Percentiles rank a stretch among this genome's conserved stretches.
phyloP scores from a whole-genome alignment of 192 early-diverging fungal species.

The Backusella australiensis region DNA sequence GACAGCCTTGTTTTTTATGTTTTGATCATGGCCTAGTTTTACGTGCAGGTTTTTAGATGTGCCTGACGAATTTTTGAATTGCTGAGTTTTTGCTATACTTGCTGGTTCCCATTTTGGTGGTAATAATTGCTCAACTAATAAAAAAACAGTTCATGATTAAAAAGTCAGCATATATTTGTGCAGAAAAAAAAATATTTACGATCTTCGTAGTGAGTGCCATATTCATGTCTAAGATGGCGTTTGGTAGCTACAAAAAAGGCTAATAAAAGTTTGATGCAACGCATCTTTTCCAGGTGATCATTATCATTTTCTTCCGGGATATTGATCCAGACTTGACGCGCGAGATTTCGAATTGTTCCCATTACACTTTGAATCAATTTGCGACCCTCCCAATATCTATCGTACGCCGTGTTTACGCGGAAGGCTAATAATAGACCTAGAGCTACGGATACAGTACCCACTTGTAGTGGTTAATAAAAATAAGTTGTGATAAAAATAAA shows the following conservation, averaged over 20 bases:
- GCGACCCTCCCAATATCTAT: constrained; percentile 77
- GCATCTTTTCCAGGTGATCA: constrained; percentile 54
- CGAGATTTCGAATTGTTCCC: constrained; percentile 65
- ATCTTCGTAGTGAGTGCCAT: constrained; percentile 54
- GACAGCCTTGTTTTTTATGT: background rate
- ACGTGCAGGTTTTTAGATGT: background rate
- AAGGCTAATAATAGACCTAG: constrained; percentile 77
- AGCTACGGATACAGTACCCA: constrained; percentile 51
- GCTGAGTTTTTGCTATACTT: constrained; percentile 9
- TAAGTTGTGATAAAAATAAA: background rate
- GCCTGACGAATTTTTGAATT: background rate
- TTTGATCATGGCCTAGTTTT: background rate
- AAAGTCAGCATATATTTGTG: background rate
- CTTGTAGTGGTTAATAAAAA: constrained; percentile 16
- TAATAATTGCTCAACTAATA: constrained; percentile 21
- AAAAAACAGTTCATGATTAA: background rate
- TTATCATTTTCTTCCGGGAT: constrained; percentile 44
- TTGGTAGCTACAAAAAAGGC: constrained; percentile 57
- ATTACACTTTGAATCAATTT: constrained; percentile 60
- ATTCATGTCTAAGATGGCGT: constrained; percentile 64
- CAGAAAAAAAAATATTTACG: constrained; percentile 20
- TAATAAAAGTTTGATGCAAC: constrained; percentile 48
- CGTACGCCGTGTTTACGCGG: constrained; percentile 77
- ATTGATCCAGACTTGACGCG: constrained; percentile 68
- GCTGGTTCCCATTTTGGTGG: constrained; percentile 23